Evolutionary conservation across 1,284 basidiomycete genomes (phyloP).

Genomic region (Cutaneotrichosporon spelunceum): DNA sequence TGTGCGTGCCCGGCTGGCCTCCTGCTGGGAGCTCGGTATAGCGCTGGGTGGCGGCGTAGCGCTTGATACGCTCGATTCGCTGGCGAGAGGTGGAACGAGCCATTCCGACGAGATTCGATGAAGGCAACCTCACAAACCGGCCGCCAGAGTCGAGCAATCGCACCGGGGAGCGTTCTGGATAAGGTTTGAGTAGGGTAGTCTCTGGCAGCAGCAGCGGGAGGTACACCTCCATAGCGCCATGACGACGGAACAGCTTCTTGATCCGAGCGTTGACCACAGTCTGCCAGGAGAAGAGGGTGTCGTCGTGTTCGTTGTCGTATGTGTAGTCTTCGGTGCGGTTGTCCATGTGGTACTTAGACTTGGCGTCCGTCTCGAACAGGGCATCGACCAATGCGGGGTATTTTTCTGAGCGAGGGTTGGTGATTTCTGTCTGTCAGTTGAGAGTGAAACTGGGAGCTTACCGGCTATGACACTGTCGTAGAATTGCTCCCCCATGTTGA

Average conservation of each 20-base stretch:
- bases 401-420: constrained; percentile 47
- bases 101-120: constrained; percentile 74
- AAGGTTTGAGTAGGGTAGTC: constrained; percentile 57
- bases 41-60: constrained; percentile 76
- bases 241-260: constrained; percentile 72
- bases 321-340: constrained; percentile 65
- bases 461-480: constrained; percentile 41
- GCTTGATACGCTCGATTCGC: constrained; percentile 75
- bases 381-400: constrained; percentile 42
- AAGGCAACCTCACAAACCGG: constrained; percentile 74
- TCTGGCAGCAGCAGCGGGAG: constrained; percentile 76
- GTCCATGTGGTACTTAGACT: constrained; percentile 60
- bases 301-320: constrained; percentile 76
- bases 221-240: constrained; percentile 78
- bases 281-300: constrained; percentile 52
- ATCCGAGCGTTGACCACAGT: constrained; percentile 69
- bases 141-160: constrained; percentile 77
- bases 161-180: constrained; percentile 62
- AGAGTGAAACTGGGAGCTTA: constrained; percentile 54
- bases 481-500: constrained; percentile 40
- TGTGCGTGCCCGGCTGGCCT: constrained; percentile 44
- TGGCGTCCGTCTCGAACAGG: constrained; percentile 36
- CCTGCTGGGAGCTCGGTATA: constrained; percentile 53
- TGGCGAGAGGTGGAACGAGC: constrained; percentile 76
- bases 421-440: constrained; percentile 32